Evolutionary conservation across 257 asterid species (phyloP).

Genomic region (Ehretia macrophylla): DNA sequence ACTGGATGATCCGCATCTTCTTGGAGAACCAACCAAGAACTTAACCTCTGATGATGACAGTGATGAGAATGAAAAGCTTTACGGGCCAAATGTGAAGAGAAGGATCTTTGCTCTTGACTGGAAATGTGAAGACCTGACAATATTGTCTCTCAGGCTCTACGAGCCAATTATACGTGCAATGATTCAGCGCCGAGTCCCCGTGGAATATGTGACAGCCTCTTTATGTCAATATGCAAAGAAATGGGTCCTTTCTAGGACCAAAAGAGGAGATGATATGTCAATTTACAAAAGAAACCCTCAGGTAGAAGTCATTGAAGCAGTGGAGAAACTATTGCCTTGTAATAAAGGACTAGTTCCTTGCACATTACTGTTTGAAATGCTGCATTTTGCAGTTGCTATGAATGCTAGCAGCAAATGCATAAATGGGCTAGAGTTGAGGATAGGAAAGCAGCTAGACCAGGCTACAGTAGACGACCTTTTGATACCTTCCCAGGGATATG

Average conservation of each 20-base stretch:
- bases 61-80: constrained; percentile 21
- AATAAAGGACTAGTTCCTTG: constrained; percentile 36
- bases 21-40: constrained; percentile 51
- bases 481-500: constrained; percentile 58
- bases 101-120: constrained; percentile 47
- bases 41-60: constrained; percentile 22
- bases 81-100: constrained; percentile 48
- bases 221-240: constrained; percentile 41
- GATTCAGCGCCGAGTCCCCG: constrained; percentile 38
- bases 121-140: constrained; percentile 51
- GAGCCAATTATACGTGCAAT: constrained; percentile 43
- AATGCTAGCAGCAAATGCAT: constrained; percentile 50
- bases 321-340: constrained; percentile 46
- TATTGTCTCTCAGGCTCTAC: constrained; percentile 39
- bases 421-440: constrained; percentile 45
- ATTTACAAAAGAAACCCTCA: constrained; percentile 21
- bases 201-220: constrained; percentile 46
- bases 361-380: constrained; percentile 49
- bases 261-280: background rate
- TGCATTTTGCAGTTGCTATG: constrained; percentile 39
- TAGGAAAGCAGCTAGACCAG: constrained; percentile 59
- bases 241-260: constrained; percentile 40
- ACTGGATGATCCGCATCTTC: constrained; percentile 43
- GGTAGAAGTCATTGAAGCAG: constrained; percentile 49
- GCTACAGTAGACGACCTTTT: constrained; percentile 51